phyloP scores from a whole-genome alignment of 257 asterid genomes.

The Osmanthus fragrans region DNA sequence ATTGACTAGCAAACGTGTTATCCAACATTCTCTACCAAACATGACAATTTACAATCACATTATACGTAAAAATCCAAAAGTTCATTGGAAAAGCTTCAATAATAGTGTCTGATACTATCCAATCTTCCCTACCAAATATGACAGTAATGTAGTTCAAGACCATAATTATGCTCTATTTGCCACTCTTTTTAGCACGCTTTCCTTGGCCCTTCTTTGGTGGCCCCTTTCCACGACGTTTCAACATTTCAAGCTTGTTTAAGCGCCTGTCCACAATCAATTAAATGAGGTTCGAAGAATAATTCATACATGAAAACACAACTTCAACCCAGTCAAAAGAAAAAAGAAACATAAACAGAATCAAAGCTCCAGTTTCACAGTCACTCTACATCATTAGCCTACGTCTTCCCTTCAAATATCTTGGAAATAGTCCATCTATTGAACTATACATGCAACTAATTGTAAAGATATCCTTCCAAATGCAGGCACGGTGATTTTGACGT shows the following conservation, averaged over 20 bases:
- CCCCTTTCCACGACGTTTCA: conserved; percentile 90
- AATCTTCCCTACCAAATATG: background rate
- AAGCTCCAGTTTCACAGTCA: background rate
- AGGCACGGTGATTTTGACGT: background rate
- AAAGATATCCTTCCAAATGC: background rate
- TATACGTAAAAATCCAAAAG: background rate
- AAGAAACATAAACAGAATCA: background rate
- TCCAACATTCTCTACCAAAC: no score
- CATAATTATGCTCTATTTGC: conserved; percentile 26
- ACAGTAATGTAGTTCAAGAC: background rate
- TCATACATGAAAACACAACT: conserved; percentile 3
- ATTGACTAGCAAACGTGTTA: background rate
- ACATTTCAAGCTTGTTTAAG: conserved; percentile 70
- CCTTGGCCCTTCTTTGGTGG: conserved; percentile 96
- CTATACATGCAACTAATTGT: background rate
- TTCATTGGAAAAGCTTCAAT: background rate
- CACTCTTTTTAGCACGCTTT: conserved; percentile 75
- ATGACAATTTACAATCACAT: background rate
- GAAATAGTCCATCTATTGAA: background rate
- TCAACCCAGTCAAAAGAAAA: background rate
- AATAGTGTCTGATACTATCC: background rate
- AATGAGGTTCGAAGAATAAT: conserved; percentile 8
- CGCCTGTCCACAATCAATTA: conserved; percentile 51
- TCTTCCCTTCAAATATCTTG: background rate
- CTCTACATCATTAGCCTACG: background rate